Base-by-base conservation (phyloP, 192 early-diverging fungal genomes). In the Coemansia sp. region DNA sequence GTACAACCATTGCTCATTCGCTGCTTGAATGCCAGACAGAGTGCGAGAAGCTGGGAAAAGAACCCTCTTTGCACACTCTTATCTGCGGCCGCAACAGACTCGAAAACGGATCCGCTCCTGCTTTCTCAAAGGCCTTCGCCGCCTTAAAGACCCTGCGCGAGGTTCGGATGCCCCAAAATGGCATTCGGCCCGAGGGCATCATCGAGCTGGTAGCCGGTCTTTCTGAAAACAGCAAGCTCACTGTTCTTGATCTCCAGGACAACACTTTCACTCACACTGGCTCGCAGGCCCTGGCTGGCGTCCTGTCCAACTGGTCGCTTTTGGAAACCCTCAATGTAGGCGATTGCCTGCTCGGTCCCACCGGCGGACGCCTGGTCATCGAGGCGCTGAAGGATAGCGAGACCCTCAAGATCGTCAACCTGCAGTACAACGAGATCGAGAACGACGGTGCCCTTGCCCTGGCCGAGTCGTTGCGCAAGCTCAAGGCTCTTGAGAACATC, bases 171-270 rank as follows among this genome's bases (percentile, higher is more conserved):
- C 95, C 94, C 20, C 95, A 99, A 73, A 99, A 99, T 76, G 93
- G 94, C 62, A 99, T 99, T 60, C 92, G 96, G 25, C 92, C 95
- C 16, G 95, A 97, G 42, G 95, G 96, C 60, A 92, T 99, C 57
- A 71, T 72, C n/a, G 85, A 85, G 66, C 68, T 99, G 42, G 73
- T 92, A 30, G 71, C 68, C 18, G 89, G 90, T 8, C 80, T 98
- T 4, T 72, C 87, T 14, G 40, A 84, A 28, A 93, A 91, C 74
- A 77, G 80, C 29, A 71, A 84, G 22, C 74, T 99, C 48, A 78
- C 88, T 50, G 83, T 88, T 54, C 69, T 99, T 28, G 94, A 99
- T 82, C 75, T 99, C 40, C 94, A 99, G 80, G 96, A 99, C 72
- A 99, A 99, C 80, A 99, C 96, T 0, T 96, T 99, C 60, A 95